Base-by-base conservation (phyloP, 2,329 filamentous ascomycete species). In the Xylaria hypoxylon region DNA sequence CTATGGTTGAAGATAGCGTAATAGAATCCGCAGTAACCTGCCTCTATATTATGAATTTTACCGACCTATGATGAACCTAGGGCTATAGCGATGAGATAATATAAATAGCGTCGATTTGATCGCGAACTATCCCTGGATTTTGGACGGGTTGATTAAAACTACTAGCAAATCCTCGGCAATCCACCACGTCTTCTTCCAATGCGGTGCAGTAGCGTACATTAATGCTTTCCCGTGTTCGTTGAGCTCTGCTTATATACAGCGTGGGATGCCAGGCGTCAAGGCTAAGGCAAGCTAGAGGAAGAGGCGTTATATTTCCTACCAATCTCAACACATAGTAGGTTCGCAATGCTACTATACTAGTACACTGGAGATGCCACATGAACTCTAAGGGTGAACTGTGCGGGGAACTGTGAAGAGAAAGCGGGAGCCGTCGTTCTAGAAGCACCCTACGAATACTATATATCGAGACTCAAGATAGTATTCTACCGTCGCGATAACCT, bases 291-390 rank as follows among this genome's bases (percentile, higher is more conserved):
- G 57, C 57, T 48, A 64, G 19, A 45, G 35, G 48, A 40, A 42
- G 47, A 64, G 59, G 60, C 57, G 50, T 61, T 40, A 17, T 48
- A 45, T 48, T 51, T 56, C 42, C 51, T 62, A 4, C 51, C 56
- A 66, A 58, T 53, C 10, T 48, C 51, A 48, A 38, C 35, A n/a
- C n/a, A n/a, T n/a, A n/a, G n/a, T n/a, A 35, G 48, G 45, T 31
- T 65, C 55, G 22, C 44, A 28, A 68, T 65, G 59, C 26, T 62
- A 51, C 65, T 33, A 56, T 62, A n/a, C n/a, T n/a, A n/a, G n/a
- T n/a, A n/a, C n/a, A n/a, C n/a, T n/a, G 24, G 38, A 22, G 48
- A 33, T 67, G 52, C 52, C 64, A 67, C 67, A 61, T 58, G 63
- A 48, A 35, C 28, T 42, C 40, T 58, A 28, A 42, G 28, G 47